Evolutionary conservation across 805 yeast species (phyloP).

Genomic region (Suhomyces xylopsoci): DNA sequence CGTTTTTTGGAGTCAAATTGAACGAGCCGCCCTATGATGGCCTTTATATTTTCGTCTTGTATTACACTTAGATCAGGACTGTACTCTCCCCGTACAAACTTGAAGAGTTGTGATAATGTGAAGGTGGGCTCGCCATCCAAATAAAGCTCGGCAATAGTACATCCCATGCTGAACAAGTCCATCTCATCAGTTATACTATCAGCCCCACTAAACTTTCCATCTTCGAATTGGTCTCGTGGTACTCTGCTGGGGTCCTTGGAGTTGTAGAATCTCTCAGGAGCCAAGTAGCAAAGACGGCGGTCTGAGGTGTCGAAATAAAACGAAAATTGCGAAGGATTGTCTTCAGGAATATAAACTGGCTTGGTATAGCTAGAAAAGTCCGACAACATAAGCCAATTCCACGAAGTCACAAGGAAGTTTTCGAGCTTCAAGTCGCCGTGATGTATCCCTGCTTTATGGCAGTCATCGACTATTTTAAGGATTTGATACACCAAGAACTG

Average conservation of each 20-base stretch:
- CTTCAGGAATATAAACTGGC: slow-evolving; percentile 84
- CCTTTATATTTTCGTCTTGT: slow-evolving; percentile 47
- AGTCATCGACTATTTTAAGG: slow-evolving; percentile 54
- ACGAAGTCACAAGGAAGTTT: slow-evolving; percentile 78
- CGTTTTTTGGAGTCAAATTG: slow-evolving; percentile 60
- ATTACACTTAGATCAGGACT: slow-evolving; percentile 61
- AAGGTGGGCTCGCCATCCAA: slow-evolving; percentile 85
- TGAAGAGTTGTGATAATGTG: slow-evolving; percentile 82
- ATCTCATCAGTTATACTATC: slow-evolving; percentile 51
- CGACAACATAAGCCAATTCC: slow-evolving; percentile 80
- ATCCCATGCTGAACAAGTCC: slow-evolving; percentile 84
- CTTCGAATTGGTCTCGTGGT: slow-evolving; percentile 20
- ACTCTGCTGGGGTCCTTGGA: slow-evolving; percentile 21
- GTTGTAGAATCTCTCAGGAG: slow-evolving; percentile 81
- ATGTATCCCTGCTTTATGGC: slow-evolving; percentile 59
- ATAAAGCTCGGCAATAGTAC: slow-evolving; percentile 87
- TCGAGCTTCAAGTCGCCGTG: slow-evolving; percentile 96
- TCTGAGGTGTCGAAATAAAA: slow-evolving; percentile 91
- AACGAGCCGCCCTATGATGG: slow-evolving; percentile 63
- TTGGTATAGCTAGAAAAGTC: slow-evolving; percentile 80
- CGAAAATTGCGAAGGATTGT: slow-evolving; percentile 87
- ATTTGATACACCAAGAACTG: slow-evolving; percentile 83
- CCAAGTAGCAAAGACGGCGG: slow-evolving; percentile 83
- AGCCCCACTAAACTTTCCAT: slow-evolving; percentile 19
- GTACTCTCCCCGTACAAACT: slow-evolving; percentile 68